A percentile compares a stretch with the other conserved stretches of the same genome.
Evolutionary conservation across 441 rosid genomes (phyloP).

Genomic region (Oxalis stricta): DNA sequence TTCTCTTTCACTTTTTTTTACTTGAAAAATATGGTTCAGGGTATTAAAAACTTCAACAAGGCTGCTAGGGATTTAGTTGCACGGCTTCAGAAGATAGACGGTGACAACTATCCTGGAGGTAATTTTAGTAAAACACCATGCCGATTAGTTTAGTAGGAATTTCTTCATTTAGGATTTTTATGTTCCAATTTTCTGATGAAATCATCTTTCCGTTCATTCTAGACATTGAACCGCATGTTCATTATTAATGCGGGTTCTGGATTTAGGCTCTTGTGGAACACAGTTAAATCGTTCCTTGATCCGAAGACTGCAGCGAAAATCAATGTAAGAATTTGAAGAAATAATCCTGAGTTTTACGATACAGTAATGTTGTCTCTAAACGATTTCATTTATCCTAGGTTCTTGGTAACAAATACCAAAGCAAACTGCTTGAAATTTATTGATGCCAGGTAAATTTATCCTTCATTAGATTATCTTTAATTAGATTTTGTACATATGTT

Average conservation of each 20-base stretch:
- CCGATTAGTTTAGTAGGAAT: too few species aligned
- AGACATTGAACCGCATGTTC: constrained; percentile 74
- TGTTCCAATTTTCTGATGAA: background rate
- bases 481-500: too few species aligned
- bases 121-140: too few species aligned
- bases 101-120: constrained; percentile 96
- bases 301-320: constrained; percentile 54
- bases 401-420: constrained; percentile 69
- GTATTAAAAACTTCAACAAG: constrained; percentile 70
- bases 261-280: constrained; percentile 61
- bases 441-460: constrained; percentile 39
- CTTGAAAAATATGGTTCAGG: constrained; percentile 20
- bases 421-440: constrained; percentile 83
- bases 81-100: constrained; percentile 68
- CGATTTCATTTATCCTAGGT: constrained; percentile 29
- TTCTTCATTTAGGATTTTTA: too few species aligned
- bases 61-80: constrained; percentile 79
- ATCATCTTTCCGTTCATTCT: background rate
- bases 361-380: constrained; percentile 6
- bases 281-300: constrained; percentile 41
- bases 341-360: background rate
- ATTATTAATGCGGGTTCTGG: constrained; percentile 83
- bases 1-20: background rate
- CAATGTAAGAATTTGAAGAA: constrained; percentile 19
- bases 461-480: too few species aligned